Evolutionary conservation across 768 basidiomycete genomes (phyloP), one percentile per base, ranked within the genome.

Genomic region (Amyloporia xantha): DNA sequence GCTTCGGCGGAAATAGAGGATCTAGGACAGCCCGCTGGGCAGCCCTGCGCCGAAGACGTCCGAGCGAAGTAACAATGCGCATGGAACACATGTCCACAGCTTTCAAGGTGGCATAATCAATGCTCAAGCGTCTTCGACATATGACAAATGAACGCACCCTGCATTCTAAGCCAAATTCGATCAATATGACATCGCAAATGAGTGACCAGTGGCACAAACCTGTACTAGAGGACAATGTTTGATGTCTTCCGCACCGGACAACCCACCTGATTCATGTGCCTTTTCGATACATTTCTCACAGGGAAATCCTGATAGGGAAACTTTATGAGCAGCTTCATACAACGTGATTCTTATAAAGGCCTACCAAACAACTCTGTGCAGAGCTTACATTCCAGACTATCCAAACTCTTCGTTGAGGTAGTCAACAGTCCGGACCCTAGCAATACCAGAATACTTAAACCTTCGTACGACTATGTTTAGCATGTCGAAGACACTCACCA

Each of bases 31-130:
- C 45, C 45, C 4, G 45, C 28, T 4, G 45, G 45, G 33, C 45
- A 47, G 4, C 45, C 45, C 33, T 47, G 45, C 5, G 17, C 19
- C 17, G 21, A 12, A 4, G 33, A 36, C 11, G 30, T 23, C 19
- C 33, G 45, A 19, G 17, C 15, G 21, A 47, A 47, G 24, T 47
- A 47, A 23, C 45, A 47, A 36, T 47, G 45, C 5, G 45, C 45
- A 23, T 47, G 45, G 21, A 47, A 47, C 4, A 47, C 37, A 24
- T 47, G 30, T 19, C 33, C 33, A 36, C 45, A 47, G 21, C 45
- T 35, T 17, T n/a, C n/a, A n/a, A 15, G 7, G 30, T 33, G 15
- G 9, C 30, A 15, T 33, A 33, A n/a, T 33, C 15, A 33, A 33
- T 33, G 30, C 9, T 33, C 15, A 33, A 33, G 30, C 15, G 30